Evolutionary conservation across 345 rosid genomes (phyloP), one percentile per base, ranked within the genome.

Genomic region (Passiflora organensis): DNA sequence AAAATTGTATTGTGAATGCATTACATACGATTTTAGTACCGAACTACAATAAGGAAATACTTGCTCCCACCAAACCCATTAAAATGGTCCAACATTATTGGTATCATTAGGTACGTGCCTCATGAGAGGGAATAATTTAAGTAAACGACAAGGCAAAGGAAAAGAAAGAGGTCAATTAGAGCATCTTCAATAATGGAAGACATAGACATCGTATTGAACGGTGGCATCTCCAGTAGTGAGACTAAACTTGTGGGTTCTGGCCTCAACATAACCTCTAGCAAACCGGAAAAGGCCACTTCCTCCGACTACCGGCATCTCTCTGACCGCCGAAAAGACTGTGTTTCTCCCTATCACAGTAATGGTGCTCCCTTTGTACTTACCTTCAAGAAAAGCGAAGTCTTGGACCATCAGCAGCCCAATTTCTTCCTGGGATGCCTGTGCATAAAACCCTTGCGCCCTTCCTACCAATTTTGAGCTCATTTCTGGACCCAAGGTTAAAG

Each of bases 281-380:
- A 85, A 81, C 51, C 91, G 75, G 81, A 88, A 78, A 37, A 85
- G 73, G 15, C 96, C 95, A 64, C 85, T 80, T 34, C 95, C 95
- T 32, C 87, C 82, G 32, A 85, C 54, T 58, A 89, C 79, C 14
- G 95, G 89, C 89, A 89, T 78, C 69, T 86, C 96, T 51, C 96
- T 74, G 32, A 77, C 77, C 50, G 66, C 63, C 5, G 75, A 52
- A 43, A 80, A 20, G 47, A 78, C 80, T 1, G 68, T 34, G 69
- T 85, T 85, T 78, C 82, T 75, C 41, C 96, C 96, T 42, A 87
- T 58, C 42, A 87, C 61, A 8, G 93, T 56, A 42, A 87, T 64
- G 8, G 80, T 70, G 62, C 96, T 88, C 0, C 87, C 93, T 13
- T 82, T 85, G 44, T 85, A 85, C 61, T 80, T 79, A 11, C 88